phyloP scores from a whole-genome alignment of 1,139 yeast species.

The Blastobotrys illinoisensis region DNA sequence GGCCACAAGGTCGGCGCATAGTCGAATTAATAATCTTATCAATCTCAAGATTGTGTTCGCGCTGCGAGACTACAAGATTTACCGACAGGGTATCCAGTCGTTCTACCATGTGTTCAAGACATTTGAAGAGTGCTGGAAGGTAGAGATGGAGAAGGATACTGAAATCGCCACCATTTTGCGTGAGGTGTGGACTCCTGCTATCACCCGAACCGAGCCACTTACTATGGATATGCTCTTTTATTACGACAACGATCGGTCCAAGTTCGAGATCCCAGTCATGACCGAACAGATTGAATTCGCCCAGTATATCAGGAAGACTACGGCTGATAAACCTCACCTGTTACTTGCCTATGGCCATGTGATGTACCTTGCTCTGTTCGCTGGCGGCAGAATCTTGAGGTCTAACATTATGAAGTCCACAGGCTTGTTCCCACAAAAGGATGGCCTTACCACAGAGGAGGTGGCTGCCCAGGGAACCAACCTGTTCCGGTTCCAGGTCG shows the following conservation, averaged over 20 bases:
- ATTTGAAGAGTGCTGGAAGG: slow-evolving; percentile 45
- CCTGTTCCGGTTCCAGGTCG: slow-evolving; percentile 60
- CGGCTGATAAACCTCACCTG: slow-evolving; percentile 60
- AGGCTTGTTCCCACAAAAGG: slow-evolving; percentile 69
- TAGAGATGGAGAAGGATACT: slow-evolving; percentile 37
- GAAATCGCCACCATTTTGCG: slow-evolving; percentile 38
- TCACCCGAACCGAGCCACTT: slow-evolving; percentile 56
- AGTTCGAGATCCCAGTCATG: slow-evolving; percentile 53
- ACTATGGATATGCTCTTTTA: slow-evolving; percentile 62
- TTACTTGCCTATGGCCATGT: slow-evolving; percentile 83
- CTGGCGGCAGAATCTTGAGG: slow-evolving; percentile 75
- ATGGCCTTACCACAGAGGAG: slow-evolving; percentile 58
- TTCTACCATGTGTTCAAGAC: slow-evolving; percentile 71
- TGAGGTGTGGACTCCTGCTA: slow-evolving; percentile 66
- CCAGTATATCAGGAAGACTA: slow-evolving; percentile 50
- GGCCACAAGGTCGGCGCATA: slow-evolving; percentile 62
- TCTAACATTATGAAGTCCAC: slow-evolving; percentile 61
- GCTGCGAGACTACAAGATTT: slow-evolving; percentile 64
- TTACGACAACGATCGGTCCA: slow-evolving; percentile 50
- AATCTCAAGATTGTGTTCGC: slow-evolving; percentile 70
- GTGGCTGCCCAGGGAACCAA: slow-evolving; percentile 59
- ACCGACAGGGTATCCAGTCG: slow-evolving; percentile 74
- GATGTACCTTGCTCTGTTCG: slow-evolving; percentile 78
- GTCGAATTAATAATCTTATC: slow-evolving; percentile 63
- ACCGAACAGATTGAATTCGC: slow-evolving; percentile 57